These are phyloP conservation scores for Rheum nobile DNA, from an alignment of 148 eudicot species.

Conservation along the genomic window DNA sequence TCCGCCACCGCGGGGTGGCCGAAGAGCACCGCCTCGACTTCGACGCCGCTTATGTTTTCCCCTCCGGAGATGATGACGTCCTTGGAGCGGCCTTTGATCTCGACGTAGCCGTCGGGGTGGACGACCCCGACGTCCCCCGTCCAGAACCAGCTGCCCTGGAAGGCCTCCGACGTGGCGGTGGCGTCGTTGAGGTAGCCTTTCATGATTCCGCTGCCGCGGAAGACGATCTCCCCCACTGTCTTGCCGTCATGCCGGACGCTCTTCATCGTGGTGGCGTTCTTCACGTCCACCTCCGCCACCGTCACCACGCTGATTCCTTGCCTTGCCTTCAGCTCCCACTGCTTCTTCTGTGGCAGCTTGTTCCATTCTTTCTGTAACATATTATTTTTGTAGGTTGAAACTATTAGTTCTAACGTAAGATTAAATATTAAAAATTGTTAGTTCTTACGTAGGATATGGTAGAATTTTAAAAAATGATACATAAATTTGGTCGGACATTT, in stretches of 20 bases:
- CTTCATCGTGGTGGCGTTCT: conserved; percentile 25
- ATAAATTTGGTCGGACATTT: no score
- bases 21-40: conserved; percentile 42
- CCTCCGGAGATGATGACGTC: conserved; percentile 90
- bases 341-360: conserved; percentile 19
- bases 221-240: conserved; percentile 58
- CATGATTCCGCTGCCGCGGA: conserved; percentile 84
- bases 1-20: conserved; percentile 46
- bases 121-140: conserved; percentile 85
- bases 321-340: conserved; percentile 46
- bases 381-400: no score
- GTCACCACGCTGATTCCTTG: conserved; percentile 64
- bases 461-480: no score
- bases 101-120: conserved; percentile 63
- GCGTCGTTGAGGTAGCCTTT: conserved; percentile 70
- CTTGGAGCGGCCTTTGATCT: conserved; percentile 66
- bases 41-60: conserved; percentile 81
- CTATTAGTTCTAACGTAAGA: no score
- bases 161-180: conserved; percentile 39
- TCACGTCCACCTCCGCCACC: conserved; percentile 55
- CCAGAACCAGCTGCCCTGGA: conserved; percentile 53
- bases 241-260: conserved; percentile 57
- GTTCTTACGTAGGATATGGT: no score
- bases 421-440: no score
- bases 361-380: conserved; percentile 41